Evolutionary conservation across 371 early-diverging fungal species (phyloP).

Genomic region (Apophysomyces ossiformis): DNA sequence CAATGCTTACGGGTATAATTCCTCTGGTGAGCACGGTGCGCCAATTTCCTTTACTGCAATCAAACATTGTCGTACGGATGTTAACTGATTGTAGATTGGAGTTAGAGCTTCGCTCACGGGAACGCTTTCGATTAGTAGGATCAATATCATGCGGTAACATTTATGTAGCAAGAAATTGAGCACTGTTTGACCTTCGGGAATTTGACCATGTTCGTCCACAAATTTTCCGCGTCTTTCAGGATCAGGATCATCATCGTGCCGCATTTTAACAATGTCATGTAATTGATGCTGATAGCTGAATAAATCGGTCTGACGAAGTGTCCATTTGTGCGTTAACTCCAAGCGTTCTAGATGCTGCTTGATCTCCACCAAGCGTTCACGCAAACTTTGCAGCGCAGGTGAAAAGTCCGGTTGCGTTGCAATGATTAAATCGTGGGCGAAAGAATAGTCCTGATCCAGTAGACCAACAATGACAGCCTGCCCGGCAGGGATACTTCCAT

Average conservation of each 20-base stretch:
- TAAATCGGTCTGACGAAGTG: conserved; percentile 81
- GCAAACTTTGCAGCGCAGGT: conserved; percentile 68
- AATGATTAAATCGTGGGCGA: conserved; percentile 75
- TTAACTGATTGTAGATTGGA: conserved; percentile 83
- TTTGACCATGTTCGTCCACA: conserved; percentile 63
- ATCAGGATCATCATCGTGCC: conserved; percentile 37
- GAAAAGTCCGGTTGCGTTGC: conserved; percentile 58
- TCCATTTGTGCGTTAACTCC: conserved; percentile 81
- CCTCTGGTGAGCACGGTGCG: conserved; percentile 67
- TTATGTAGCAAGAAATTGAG: conserved; percentile 85
- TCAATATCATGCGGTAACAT: conserved; percentile 85
- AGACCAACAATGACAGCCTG: conserved; percentile 82
- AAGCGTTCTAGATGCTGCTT: conserved; percentile 74
- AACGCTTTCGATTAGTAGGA: conserved; percentile 74
- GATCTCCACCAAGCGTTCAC: conserved; percentile 75
- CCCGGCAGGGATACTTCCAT: conserved; percentile 71
- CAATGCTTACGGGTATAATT: conserved; percentile 45
- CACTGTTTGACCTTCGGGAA: conserved; percentile 71
- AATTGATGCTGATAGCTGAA: conserved; percentile 83
- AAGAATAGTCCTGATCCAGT: conserved; percentile 77
- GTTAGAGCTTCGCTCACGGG: conserved; percentile 83
- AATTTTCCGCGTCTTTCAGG: conserved; percentile 57
- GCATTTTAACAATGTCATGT: conserved; percentile 70
- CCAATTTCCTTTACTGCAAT: conserved; percentile 80
- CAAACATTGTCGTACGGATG: conserved; percentile 82